A percentile compares a stretch with the other conserved stretches of the same genome.
phyloP scores from a whole-genome alignment of 345 rosid genomes.

The Salix exigua region DNA sequence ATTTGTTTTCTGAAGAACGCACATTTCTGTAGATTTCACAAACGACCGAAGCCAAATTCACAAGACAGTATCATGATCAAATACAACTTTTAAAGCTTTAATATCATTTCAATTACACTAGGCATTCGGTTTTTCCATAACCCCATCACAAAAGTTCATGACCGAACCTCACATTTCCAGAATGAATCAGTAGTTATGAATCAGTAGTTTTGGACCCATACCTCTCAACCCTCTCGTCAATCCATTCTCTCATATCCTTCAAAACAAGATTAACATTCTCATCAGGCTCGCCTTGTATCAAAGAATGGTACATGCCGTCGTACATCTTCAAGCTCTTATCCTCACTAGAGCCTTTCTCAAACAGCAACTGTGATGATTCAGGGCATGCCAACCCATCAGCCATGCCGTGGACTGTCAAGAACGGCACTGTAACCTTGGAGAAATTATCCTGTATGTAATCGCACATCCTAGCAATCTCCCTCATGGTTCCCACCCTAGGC shows the following conservation, averaged over 20 bases:
- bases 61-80: background rate
- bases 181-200: background rate
- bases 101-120: background rate
- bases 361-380: constrained; percentile 61
- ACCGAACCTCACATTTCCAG: background rate
- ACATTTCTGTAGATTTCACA: too few species aligned
- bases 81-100: background rate
- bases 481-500: constrained; percentile 93
- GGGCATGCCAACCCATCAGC: constrained; percentile 80
- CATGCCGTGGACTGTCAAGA: constrained; percentile 76
- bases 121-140: background rate
- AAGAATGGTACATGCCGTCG: constrained; percentile 92
- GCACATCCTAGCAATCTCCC: constrained; percentile 70
- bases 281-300: constrained; percentile 91
- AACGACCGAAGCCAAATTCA: too few species aligned
- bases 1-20: too few species aligned
- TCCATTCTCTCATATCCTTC: constrained; percentile 96
- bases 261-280: constrained; percentile 64
- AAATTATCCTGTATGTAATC: constrained; percentile 79
- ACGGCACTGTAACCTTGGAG: constrained; percentile 50
- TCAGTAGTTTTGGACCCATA: constrained; percentile 39
- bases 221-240: constrained; percentile 70
- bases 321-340: constrained; percentile 83
- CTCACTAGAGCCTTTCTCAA: constrained; percentile 63
- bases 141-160: background rate